phyloP scores from a whole-genome alignment of 73 alveolate genomes.

The Paramecium pentaurelia region DNA sequence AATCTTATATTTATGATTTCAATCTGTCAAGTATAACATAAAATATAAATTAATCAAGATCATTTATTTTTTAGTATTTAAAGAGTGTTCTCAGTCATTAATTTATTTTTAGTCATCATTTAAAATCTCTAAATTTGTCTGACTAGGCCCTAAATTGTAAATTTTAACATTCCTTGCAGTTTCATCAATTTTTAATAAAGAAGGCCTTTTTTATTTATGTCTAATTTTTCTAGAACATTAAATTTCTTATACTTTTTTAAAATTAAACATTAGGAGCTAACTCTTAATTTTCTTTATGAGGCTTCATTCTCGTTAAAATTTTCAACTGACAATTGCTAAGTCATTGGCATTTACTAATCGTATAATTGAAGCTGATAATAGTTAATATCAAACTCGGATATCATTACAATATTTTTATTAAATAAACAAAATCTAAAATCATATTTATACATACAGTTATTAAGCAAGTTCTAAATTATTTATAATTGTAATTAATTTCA shows the following conservation, averaged over 20 bases:
- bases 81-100: neutral
- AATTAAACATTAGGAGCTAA: constrained; percentile 2
- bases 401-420: neutral
- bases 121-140: neutral
- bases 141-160: neutral
- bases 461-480: neutral
- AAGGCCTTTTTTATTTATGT: neutral
- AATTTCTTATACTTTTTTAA: neutral
- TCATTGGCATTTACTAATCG: neutral
- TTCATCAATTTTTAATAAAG: neutral
- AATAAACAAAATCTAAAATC: neutral
- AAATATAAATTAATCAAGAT: neutral
- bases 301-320: neutral
- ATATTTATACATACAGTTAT: neutral
- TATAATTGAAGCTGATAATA: neutral
- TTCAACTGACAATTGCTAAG: neutral
- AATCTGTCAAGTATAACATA: neutral
- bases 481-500: neutral
- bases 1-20: neutral
- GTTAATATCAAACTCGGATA: neutral
- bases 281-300: neutral
- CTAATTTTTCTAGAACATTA: neutral
- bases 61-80: neutral
- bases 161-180: neutral
- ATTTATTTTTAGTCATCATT: neutral